Evolutionary conservation across 805 yeast genomes (phyloP).

Genomic region (Sungouiozyma intestinalis): DNA sequence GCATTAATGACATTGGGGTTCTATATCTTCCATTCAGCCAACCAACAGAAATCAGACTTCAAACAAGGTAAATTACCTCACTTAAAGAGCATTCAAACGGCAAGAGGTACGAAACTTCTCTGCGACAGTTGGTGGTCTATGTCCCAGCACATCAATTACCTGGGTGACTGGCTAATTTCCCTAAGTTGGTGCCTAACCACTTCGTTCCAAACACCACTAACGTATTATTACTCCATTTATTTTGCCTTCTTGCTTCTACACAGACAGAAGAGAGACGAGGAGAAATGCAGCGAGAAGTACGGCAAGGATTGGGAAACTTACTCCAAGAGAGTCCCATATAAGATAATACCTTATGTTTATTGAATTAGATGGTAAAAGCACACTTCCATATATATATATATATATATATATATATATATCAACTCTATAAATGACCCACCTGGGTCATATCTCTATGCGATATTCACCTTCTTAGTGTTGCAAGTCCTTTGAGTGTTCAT

Average conservation of each 20-base stretch:
- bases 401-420: slow-evolving; percentile 4
- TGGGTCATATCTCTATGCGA: too few relatives aligned
- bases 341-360: slow-evolving; percentile 82
- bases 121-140: slow-evolving; percentile 94
- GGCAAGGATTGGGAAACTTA: slow-evolving; percentile 82
- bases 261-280: slow-evolving; percentile 86
- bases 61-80: slow-evolving; percentile 65
- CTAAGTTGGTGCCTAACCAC: slow-evolving; percentile 90
- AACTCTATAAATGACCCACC: too few relatives aligned
- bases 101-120: slow-evolving; percentile 67
- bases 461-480: too few relatives aligned
- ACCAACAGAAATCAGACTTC: slow-evolving; percentile 76
- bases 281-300: slow-evolving; percentile 78
- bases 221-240: slow-evolving; percentile 79
- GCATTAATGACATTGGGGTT: slow-evolving; percentile 52
- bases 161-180: slow-evolving; percentile 92
- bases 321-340: slow-evolving; percentile 71
- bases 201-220: slow-evolving; percentile 67
- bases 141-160: slow-evolving; percentile 87
- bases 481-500: slow-evolving; percentile 51
- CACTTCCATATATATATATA: background rate
- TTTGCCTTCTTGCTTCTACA: slow-evolving; percentile 77
- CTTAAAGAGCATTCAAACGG: slow-evolving; percentile 59
- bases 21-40: slow-evolving; percentile 74
- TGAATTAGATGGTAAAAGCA: slow-evolving; percentile 20